Percentiles rank a stretch among this genome's conserved stretches.
Evolutionary conservation across 2,329 filamentous ascomycete species (phyloP).

Genomic region (Pleoardoris graminearum): DNA sequence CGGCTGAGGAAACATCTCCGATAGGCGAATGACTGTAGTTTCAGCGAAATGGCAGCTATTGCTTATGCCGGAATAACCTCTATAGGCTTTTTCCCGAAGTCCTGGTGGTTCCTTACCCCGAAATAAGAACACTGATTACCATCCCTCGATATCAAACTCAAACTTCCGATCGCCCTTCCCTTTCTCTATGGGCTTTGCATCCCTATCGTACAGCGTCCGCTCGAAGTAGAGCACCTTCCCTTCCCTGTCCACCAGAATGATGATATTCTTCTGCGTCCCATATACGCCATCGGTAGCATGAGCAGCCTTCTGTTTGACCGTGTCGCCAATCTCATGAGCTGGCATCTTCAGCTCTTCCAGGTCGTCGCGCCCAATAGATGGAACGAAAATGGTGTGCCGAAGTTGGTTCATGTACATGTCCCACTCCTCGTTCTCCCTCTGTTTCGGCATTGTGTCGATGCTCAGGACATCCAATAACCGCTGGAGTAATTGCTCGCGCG

Average conservation of each 20-base stretch:
- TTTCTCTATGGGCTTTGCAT: slow-evolving; percentile 52
- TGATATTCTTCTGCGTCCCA: slow-evolving; percentile 67
- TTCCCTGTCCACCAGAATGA: slow-evolving; percentile 60
- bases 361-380: slow-evolving; percentile 56
- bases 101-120: no score
- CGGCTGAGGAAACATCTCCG: no score
- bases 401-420: slow-evolving; percentile 61
- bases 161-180: slow-evolving; percentile 54
- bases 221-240: slow-evolving; percentile 65
- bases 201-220: slow-evolving; percentile 61
- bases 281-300: slow-evolving; percentile 57
- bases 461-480: slow-evolving; percentile 58
- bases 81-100: no score
- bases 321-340: slow-evolving; percentile 44
- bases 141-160: slow-evolving; percentile 54
- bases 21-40: no score
- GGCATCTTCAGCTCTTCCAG: slow-evolving; percentile 45
- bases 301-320: slow-evolving; percentile 44
- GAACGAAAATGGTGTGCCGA: slow-evolving; percentile 64
- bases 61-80: no score
- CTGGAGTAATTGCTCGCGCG: slow-evolving; percentile 55
- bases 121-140: slow-evolving; percentile 31
- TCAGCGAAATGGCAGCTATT: no score
- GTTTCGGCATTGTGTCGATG: slow-evolving; percentile 58
- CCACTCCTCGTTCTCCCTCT: slow-evolving; percentile 54